A percentile compares a stretch with the other conserved stretches of the same genome.
Evolutionary conservation across 345 rosid species (phyloP).

Genomic region (Bruguiera parviflora): DNA sequence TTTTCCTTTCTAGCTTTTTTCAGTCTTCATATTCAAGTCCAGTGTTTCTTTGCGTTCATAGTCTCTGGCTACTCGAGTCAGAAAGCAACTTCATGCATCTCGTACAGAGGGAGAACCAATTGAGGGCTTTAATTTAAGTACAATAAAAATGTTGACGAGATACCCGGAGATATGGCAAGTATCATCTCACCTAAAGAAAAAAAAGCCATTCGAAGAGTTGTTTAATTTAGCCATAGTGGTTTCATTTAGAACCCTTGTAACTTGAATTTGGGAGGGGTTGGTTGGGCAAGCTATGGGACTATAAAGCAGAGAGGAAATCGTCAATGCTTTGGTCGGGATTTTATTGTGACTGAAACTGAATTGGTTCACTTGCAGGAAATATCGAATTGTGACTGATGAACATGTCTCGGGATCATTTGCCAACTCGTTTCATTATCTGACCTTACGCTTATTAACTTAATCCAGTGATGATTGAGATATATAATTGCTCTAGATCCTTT

Average conservation of each 20-base stretch:
- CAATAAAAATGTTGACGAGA: constrained; percentile 58
- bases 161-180: constrained; percentile 59
- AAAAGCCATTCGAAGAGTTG: background rate
- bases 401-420: background rate
- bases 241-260: background rate
- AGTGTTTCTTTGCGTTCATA: constrained; percentile 20
- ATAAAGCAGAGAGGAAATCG: too few relatives aligned
- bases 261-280: too few relatives aligned
- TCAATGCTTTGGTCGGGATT: too few relatives aligned
- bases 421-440: background rate
- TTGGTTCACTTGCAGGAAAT: constrained; percentile 40
- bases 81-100: constrained; percentile 79
- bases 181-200: background rate
- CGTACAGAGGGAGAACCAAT: constrained; percentile 58
- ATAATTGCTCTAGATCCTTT: too few relatives aligned
- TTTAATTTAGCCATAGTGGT: background rate
- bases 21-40: background rate
- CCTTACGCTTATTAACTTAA: background rate
- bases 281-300: too few relatives aligned
- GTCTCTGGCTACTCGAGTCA: constrained; percentile 85
- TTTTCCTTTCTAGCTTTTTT: background rate
- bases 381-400: background rate
- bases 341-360: constrained; percentile 1
- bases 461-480: too few relatives aligned
- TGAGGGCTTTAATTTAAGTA: constrained; percentile 87